Conservation (phyloP, 2,329 filamentous ascomycete genomes). For the Pyrenochaeta sp. region DNA sequence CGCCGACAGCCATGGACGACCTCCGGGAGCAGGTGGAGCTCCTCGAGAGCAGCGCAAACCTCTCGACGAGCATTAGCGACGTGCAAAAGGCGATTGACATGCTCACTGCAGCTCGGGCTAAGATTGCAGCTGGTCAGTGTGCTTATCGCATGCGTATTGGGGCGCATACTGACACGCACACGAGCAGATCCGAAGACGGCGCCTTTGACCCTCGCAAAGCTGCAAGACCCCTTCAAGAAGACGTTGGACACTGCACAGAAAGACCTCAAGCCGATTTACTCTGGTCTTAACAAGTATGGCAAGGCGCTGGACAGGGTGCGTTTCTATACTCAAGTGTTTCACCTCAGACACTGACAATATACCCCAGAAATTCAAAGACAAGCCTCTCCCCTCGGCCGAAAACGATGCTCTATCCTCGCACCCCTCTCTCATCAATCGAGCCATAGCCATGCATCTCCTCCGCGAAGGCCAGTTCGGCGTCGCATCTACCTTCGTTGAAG, state of each 20-base stretch:
- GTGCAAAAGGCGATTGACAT: slow-evolving; percentile 84
- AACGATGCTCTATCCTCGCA: slow-evolving; percentile 82
- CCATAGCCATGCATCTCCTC: slow-evolving; percentile 95
- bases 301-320: slow-evolving; percentile 83
- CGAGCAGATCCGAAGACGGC: slow-evolving; percentile 71
- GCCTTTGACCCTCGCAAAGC: slow-evolving; percentile 77
- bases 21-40: slow-evolving; percentile 78
- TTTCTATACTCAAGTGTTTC: neutral
- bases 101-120: slow-evolving; percentile 75
- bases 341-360: slow-evolving; percentile 13
- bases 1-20: slow-evolving; percentile 61
- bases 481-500: slow-evolving; percentile 82
- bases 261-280: slow-evolving; percentile 83
- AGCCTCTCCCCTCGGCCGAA: slow-evolving; percentile 76
- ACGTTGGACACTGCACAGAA: slow-evolving; percentile 82
- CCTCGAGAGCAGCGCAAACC: slow-evolving; percentile 73
- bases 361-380: slow-evolving; percentile 67
- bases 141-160: neutral
- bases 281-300: slow-evolving; percentile 81
- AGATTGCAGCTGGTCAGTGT: slow-evolving; percentile 69
- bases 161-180: slow-evolving; percentile 21
- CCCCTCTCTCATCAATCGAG: slow-evolving; percentile 82
- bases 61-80: slow-evolving; percentile 76
- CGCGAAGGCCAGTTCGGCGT: slow-evolving; percentile 93
- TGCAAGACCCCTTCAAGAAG: slow-evolving; percentile 85